These are phyloP conservation scores for Amorphotheca resinae DNA, from an alignment of 495 filamentous ascomycete species.

Conservation along the genomic window DNA sequence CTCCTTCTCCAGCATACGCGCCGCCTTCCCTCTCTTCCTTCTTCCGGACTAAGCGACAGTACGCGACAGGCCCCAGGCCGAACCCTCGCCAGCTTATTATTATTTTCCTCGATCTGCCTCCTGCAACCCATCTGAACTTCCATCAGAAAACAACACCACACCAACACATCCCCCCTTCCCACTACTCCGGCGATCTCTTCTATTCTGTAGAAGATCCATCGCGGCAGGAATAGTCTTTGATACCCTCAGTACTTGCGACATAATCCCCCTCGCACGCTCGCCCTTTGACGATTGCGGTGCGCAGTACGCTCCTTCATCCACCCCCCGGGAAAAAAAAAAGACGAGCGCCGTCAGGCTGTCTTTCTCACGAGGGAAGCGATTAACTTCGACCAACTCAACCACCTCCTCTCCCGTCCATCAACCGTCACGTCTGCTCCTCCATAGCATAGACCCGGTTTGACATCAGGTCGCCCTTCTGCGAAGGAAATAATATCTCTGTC, in stretches of 20 bases:
- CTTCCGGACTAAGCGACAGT: no score
- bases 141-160: conserved; percentile 6
- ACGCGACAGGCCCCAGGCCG: no score
- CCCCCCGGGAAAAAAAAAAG: conserved; percentile 11
- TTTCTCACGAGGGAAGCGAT: conserved; percentile 18
- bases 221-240: conserved; percentile 16
- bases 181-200: conserved; percentile 11
- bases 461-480: conserved; percentile 15
- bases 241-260: conserved; percentile 10
- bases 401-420: conserved; percentile 15
- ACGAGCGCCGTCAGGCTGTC: conserved; percentile 6
- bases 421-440: not conserved
- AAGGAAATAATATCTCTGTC: conserved; percentile 9
- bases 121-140: conserved; percentile 1
- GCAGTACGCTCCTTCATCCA: conserved; percentile 16
- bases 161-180: not conserved
- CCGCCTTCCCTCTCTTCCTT: no score
- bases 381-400: conserved; percentile 18
- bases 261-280: conserved; percentile 10
- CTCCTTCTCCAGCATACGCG: no score
- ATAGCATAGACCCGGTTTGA: conserved; percentile 16
- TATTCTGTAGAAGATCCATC: conserved; percentile 19
- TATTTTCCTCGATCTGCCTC: no score
- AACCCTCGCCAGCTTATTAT: no score
- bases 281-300: conserved; percentile 11